A percentile compares a stretch with the other conserved stretches of the same genome.
Conservation (phyloP, 345 rosid species). For the Passiflora organensis region DNA sequence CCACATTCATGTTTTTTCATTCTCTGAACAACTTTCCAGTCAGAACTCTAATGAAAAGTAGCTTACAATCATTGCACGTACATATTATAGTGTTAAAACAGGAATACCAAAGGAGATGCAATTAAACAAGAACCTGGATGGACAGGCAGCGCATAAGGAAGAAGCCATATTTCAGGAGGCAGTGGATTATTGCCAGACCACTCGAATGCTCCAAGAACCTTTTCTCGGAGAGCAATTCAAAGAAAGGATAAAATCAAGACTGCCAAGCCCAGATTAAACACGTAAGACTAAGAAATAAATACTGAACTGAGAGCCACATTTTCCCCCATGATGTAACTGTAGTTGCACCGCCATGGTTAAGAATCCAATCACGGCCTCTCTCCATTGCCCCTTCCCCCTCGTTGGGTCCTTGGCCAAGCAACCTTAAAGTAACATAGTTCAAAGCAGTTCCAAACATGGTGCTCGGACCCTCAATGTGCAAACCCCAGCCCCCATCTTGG, state of each 20-base stretch:
- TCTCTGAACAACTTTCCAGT: no score
- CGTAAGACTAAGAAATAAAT: constrained; percentile 14
- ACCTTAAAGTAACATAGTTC: constrained; percentile 77
- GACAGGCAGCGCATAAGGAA: constrained; percentile 75
- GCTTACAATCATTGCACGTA: no score
- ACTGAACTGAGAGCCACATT: constrained; percentile 97
- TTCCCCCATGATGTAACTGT: constrained; percentile 91
- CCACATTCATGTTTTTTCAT: no score
- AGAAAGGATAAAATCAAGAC: constrained; percentile 13
- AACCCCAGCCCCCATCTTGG: constrained; percentile 97
- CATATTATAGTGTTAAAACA: neutral
- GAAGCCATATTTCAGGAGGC: constrained; percentile 99
- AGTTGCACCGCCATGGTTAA: constrained; percentile 90
- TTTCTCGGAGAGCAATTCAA: constrained; percentile 20
- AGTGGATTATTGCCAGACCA: constrained; percentile 97
- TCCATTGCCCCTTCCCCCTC: constrained; percentile 81
- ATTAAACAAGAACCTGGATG: constrained; percentile 69
- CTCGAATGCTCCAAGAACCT: constrained; percentile 93
- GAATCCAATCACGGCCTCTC: constrained; percentile 81
- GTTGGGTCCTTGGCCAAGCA: constrained; percentile 92
- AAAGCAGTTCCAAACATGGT: constrained; percentile 95
- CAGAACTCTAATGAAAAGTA: no score
- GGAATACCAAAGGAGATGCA: neutral
- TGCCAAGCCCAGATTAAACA: constrained; percentile 1
- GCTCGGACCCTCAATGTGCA: constrained; percentile 96